phyloP scores from a whole-genome alignment of 768 basidiomycete genomes.

The Leccinellum luteum region DNA sequence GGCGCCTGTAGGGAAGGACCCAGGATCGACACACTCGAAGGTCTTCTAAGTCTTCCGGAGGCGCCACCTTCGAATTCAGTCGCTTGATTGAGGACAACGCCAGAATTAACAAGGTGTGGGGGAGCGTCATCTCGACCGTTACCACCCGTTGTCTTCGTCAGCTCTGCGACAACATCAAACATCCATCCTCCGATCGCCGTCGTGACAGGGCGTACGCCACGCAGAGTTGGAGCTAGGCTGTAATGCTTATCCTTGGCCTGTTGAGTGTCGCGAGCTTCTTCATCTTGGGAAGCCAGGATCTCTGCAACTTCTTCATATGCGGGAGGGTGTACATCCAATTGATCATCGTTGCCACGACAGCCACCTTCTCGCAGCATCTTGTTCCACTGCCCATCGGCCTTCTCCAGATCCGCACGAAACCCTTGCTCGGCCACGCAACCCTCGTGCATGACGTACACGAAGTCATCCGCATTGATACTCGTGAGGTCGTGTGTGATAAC shows the following conservation, averaged over 20 bases:
- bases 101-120: conserved; percentile 18
- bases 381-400: conserved; percentile 61
- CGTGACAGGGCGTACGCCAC: conserved; percentile 51
- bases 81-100: conserved; percentile 19
- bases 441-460: conserved; percentile 87
- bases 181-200: conserved; percentile 69
- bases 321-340: conserved; percentile 26
- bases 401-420: conserved; percentile 76
- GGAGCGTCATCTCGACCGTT: conserved; percentile 5
- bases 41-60: not conserved
- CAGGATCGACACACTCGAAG: not conserved
- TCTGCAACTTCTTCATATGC: conserved; percentile 43
- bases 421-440: conserved; percentile 86
- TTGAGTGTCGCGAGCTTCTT: conserved; percentile 33
- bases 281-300: conserved; percentile 44
- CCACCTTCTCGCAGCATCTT: conserved; percentile 69
- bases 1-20: conserved; percentile 25
- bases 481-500: conserved; percentile 91
- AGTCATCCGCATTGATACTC: conserved; percentile 72
- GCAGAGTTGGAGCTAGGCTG: conserved; percentile 37
- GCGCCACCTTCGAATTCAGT: conserved; percentile 22
- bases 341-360: conserved; percentile 41
- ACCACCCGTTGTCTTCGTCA: conserved; percentile 39
- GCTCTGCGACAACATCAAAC: conserved; percentile 73
- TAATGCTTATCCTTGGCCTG: conserved; percentile 37